Conservation (phyloP, 2,329 filamentous ascomycete species). For the Penicillium decumbens region DNA sequence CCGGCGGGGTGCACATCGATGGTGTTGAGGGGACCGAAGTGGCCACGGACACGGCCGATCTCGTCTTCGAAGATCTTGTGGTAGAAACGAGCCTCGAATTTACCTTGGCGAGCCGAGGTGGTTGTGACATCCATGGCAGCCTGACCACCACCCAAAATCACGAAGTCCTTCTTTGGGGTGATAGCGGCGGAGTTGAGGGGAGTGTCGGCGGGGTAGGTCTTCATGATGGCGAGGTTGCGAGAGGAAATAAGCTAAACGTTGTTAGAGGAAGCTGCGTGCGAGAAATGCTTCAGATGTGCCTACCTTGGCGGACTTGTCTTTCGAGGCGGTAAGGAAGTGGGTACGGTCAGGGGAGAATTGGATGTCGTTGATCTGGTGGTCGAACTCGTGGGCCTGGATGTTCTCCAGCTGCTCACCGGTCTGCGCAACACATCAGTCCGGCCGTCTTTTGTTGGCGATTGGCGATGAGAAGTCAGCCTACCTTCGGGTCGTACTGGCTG, state of each 20-base stretch:
- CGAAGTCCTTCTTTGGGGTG: conserved; percentile 92
- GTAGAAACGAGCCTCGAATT: conserved; percentile 99
- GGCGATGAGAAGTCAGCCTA: conserved; percentile 31
- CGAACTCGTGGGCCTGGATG: conserved; percentile 78
- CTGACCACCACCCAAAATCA: conserved; percentile 96
- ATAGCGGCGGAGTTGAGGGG: conserved; percentile 94
- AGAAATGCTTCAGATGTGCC: conserved; percentile 7
- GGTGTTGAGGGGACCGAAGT: conserved; percentile 96
- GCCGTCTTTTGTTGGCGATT: background rate
- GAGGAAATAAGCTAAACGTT: conserved; percentile 67
- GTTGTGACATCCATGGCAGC: conserved; percentile 98
- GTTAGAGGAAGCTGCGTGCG: background rate
- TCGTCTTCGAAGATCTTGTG: conserved; percentile 99
- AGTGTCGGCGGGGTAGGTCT: conserved; percentile 87
- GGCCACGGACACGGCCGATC: conserved; percentile 91
- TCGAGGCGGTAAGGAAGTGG: conserved; percentile 97
- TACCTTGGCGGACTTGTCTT: conserved; percentile 95
- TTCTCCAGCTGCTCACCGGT: conserved; percentile 78
- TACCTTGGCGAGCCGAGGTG: conserved; percentile 88
- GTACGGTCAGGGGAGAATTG: conserved; percentile 92
- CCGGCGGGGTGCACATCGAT: conserved; percentile 89
- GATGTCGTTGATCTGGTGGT: conserved; percentile 79
- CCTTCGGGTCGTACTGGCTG: conserved; percentile 87
- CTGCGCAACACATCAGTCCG: conserved; percentile 39
- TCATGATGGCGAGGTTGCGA: conserved; percentile 82